Percentiles rank a stretch among this genome's conserved stretches.
phyloP scores from a whole-genome alignment of 2,329 filamentous ascomycete species.

The Stachybotrys elegans region DNA sequence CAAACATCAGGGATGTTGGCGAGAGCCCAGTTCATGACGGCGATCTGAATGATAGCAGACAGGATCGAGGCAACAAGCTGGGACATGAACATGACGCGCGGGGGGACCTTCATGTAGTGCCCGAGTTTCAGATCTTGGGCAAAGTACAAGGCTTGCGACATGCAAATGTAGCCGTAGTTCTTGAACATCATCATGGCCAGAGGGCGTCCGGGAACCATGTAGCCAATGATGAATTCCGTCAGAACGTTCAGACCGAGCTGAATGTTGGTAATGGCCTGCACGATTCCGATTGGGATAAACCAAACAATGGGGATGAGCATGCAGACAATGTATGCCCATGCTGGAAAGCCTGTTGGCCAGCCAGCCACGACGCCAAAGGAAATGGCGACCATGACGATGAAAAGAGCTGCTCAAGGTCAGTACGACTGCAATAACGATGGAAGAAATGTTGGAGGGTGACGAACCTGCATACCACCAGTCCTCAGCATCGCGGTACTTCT shows the following conservation, averaged over 20 bases:
- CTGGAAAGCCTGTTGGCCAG: constrained; percentile 54
- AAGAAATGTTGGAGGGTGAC: constrained; percentile 31
- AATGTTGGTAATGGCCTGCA: constrained; percentile 57
- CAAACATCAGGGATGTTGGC: constrained; percentile 59
- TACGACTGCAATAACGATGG: constrained; percentile 13
- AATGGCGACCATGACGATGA: constrained; percentile 47
- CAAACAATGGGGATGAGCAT: constrained; percentile 53
- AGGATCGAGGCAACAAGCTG: constrained; percentile 56
- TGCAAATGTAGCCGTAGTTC: constrained; percentile 65
- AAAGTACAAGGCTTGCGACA: constrained; percentile 62
- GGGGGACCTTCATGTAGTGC: constrained; percentile 64
- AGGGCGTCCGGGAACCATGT: constrained; percentile 66
- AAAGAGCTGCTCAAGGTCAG: constrained; percentile 29
- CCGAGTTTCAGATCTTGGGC: constrained; percentile 62
- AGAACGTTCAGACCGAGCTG: constrained; percentile 65
- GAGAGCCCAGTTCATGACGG: constrained; percentile 63
- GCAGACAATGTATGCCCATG: constrained; percentile 53
- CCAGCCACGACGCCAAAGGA: constrained; percentile 50
- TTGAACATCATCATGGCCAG: constrained; percentile 77
- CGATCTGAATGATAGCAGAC: constrained; percentile 58
- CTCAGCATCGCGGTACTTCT: constrained; percentile 54
- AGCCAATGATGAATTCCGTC: constrained; percentile 69
- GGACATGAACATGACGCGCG: constrained; percentile 56
- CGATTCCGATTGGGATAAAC: constrained; percentile 56
- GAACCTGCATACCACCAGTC: constrained; percentile 55